These are phyloP conservation scores for Eutrema japonicum DNA, from an alignment of 345 rosid species.

Conservation along the genomic window DNA sequence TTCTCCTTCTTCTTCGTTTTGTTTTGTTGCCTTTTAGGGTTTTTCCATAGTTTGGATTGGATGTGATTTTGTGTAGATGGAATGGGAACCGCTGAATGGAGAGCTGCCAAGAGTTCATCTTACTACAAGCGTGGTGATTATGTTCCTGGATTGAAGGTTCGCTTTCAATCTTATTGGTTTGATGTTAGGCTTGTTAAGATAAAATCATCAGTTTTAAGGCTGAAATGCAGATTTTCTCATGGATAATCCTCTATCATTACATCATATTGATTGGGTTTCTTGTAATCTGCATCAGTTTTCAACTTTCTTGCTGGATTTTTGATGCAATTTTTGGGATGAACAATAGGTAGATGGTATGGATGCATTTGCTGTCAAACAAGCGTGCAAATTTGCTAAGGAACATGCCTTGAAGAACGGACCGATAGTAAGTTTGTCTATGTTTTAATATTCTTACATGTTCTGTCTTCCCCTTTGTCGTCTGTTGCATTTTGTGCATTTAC, in stretches of 20 bases:
- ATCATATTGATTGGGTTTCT: not conserved
- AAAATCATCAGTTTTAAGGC: not conserved
- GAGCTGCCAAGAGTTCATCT: conserved; percentile 89
- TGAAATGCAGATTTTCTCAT: not conserved
- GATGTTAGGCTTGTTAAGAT: not conserved
- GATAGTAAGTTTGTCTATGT: conserved; percentile 59
- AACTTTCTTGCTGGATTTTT: not conserved
- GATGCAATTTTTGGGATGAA: not conserved
- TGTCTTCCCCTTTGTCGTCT: conserved; percentile 5
- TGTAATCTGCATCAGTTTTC: not conserved
- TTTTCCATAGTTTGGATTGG: conserved; percentile 8
- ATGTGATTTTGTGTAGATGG: conserved; percentile 63
- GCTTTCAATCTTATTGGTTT: conserved; percentile 16
- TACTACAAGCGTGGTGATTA: conserved; percentile 98
- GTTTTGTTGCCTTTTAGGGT: not conserved
- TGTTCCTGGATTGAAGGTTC: conserved; percentile 97
- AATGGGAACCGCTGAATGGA: conserved; percentile 99
- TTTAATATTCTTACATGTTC: conserved; percentile 4
- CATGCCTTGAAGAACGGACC: conserved; percentile 93
- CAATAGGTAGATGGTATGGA: conserved; percentile 97
- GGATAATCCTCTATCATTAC: not conserved
- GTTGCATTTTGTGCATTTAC: not conserved
- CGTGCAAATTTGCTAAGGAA: conserved; percentile 93
- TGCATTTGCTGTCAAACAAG: conserved; percentile 95
- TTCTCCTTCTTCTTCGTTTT: not conserved